Percentiles rank a stretch among this genome's conserved stretches.
Evolutionary conservation across 1,139 yeast species (phyloP).

Genomic region (Pneumocystis carinii): DNA sequence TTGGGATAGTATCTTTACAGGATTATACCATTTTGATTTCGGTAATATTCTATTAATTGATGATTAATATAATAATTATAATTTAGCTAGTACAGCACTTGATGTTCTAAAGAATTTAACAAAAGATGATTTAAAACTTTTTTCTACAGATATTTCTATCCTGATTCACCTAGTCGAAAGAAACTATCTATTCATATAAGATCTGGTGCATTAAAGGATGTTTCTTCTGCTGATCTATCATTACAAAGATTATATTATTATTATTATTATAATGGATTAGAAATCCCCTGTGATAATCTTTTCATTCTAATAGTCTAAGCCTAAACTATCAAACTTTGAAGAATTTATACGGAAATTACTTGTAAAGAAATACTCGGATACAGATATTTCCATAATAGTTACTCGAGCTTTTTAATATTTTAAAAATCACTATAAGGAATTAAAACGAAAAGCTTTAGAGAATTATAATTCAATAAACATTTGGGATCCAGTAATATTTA

Average conservation of each 20-base stretch:
- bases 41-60: background rate
- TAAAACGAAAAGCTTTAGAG: background rate
- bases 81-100: conserved; percentile 39
- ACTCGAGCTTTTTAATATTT: background rate
- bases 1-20: conserved; percentile 54
- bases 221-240: background rate
- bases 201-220: conserved; percentile 30
- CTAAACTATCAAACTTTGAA: background rate
- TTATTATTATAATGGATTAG: background rate
- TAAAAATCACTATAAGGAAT: background rate
- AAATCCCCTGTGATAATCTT: background rate
- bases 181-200: conserved; percentile 53
- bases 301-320: background rate
- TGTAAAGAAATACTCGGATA: background rate
- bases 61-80: conserved; percentile 13
- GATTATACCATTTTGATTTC: conserved; percentile 52
- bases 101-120: conserved; percentile 38
- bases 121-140: conserved; percentile 43
- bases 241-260: background rate
- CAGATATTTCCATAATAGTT: background rate
- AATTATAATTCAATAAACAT: background rate
- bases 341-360: background rate
- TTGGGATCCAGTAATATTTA: background rate
- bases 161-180: conserved; percentile 28
- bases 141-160: conserved; percentile 34